Evolutionary conservation across 768 basidiomycete species (phyloP).

Genomic region (Dacryopinax primogenitus): DNA sequence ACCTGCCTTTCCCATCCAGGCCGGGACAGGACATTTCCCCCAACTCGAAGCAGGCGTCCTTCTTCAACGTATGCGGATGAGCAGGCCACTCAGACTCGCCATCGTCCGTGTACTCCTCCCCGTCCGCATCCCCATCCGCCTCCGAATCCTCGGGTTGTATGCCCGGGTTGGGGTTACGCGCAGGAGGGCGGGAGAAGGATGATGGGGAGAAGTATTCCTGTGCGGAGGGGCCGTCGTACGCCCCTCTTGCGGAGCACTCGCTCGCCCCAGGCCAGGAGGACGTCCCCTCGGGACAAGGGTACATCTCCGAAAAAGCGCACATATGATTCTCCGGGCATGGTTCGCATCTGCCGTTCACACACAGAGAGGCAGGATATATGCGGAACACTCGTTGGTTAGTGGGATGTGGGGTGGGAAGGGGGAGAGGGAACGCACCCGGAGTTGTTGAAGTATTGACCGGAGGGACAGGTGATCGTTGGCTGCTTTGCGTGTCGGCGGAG

Average conservation of each 20-base stretch:
- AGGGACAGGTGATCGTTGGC: constrained; percentile 6
- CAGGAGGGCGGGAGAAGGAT: not conserved
- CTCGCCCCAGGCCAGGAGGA: not conserved
- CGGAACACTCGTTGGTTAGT: not conserved
- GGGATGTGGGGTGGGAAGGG: not conserved
- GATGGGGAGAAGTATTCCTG: not conserved
- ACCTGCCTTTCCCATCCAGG: constrained; percentile 1
- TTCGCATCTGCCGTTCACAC: not conserved
- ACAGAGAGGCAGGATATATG: too few species aligned
- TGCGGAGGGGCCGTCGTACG: not conserved
- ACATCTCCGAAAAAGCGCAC: constrained; percentile 2
- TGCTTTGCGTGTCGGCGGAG: not conserved
- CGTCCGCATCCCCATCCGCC: not conserved
- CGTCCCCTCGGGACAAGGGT: not conserved
- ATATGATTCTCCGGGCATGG: constrained; percentile 2
- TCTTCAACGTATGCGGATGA: not conserved
- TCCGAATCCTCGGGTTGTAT: not conserved
- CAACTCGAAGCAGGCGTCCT: not conserved
- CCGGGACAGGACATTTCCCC: not conserved
- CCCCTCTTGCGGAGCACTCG: not conserved
- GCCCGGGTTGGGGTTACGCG: too few species aligned
- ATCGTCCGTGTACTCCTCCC: not conserved
- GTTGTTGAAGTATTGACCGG: constrained; percentile 1
- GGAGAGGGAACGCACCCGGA: not conserved
- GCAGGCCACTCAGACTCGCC: not conserved